Evolutionary conservation across 2,329 filamentous ascomycete genomes (phyloP).

Genomic region (Sarocladiaceae sp.): DNA sequence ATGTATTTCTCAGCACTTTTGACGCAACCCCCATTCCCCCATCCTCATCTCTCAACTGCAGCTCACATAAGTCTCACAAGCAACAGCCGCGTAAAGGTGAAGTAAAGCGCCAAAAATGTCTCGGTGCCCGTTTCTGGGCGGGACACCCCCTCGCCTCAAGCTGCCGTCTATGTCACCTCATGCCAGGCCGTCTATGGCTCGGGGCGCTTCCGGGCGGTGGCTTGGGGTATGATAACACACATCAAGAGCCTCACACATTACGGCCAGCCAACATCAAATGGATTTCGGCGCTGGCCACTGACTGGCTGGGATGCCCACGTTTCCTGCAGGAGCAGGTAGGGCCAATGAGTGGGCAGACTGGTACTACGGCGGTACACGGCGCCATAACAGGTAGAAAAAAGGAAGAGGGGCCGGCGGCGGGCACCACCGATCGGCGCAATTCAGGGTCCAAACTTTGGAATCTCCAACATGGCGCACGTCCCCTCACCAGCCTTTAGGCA

Average conservation of each 20-base stretch:
- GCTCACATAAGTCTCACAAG: neutral
- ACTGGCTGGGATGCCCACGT: neutral
- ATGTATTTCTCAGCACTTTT: conserved; percentile 2
- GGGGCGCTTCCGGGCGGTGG: neutral
- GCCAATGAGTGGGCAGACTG: too few species aligned
- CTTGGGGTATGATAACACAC: neutral
- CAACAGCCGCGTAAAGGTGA: neutral
- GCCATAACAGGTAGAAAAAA: too few species aligned
- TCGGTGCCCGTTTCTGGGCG: conserved; percentile 2
- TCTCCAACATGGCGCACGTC: neutral
- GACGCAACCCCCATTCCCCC: conserved; percentile 9
- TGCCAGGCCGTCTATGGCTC: neutral
- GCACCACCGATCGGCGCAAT: conserved; percentile 7
- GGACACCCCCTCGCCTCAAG: neutral
- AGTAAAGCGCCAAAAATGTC: conserved; percentile 2
- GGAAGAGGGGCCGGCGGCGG: neutral
- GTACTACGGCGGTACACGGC: too few species aligned
- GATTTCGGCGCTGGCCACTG: neutral
- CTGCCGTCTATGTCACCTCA: neutral
- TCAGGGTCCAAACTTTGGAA: conserved; percentile 7
- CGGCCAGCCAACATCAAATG: conserved; percentile 1
- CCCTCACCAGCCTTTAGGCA: too few species aligned
- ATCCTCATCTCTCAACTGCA: neutral
- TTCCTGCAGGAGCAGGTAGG: neutral
- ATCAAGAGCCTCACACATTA: neutral